Percentiles rank a stretch among this genome's conserved stretches.
Conservation (phyloP, 176 grass and related monocot species). For the Musa itinerans region DNA sequence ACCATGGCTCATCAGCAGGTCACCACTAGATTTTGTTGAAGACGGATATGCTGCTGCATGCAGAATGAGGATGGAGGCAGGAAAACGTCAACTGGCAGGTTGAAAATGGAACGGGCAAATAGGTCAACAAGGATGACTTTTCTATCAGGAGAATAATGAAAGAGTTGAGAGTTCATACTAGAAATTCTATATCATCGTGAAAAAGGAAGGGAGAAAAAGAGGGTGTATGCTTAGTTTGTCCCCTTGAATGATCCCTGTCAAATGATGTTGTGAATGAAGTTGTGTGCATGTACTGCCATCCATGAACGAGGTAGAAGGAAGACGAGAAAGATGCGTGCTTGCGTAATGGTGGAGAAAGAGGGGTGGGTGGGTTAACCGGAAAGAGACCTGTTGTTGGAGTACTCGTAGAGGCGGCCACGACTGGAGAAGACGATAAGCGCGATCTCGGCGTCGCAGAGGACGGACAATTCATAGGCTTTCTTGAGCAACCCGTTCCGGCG, state of each 20-base stretch:
- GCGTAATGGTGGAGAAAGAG: not conserved
- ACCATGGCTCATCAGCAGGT: too few species aligned
- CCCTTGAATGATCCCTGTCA: not conserved
- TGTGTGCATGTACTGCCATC: not conserved
- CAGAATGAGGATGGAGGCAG: too few species aligned
- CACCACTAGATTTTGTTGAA: too few species aligned
- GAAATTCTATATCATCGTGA: too few species aligned
- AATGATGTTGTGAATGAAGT: not conserved
- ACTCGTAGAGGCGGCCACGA: conserved; percentile 46
- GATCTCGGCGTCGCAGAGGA: conserved; percentile 44
- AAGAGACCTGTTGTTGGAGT: conserved; percentile 37
- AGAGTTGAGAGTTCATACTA: too few species aligned
- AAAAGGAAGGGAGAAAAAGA: too few species aligned
- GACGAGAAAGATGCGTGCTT: conserved; percentile 3
- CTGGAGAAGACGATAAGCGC: conserved; percentile 42
- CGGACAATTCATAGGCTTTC: conserved; percentile 43
- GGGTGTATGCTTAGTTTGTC: too few species aligned
- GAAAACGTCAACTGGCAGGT: too few species aligned
- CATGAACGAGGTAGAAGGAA: not conserved
- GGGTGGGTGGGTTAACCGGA: not conserved
- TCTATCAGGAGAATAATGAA: too few species aligned
- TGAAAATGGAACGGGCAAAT: too few species aligned
- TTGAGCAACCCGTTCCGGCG: conserved; percentile 44
- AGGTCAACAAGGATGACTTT: too few species aligned
- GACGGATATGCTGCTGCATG: too few species aligned